A percentile compares a stretch with the other conserved stretches of the same genome.
phyloP scores from a whole-genome alignment of 768 basidiomycete genomes.

The Boletus huronensis region DNA sequence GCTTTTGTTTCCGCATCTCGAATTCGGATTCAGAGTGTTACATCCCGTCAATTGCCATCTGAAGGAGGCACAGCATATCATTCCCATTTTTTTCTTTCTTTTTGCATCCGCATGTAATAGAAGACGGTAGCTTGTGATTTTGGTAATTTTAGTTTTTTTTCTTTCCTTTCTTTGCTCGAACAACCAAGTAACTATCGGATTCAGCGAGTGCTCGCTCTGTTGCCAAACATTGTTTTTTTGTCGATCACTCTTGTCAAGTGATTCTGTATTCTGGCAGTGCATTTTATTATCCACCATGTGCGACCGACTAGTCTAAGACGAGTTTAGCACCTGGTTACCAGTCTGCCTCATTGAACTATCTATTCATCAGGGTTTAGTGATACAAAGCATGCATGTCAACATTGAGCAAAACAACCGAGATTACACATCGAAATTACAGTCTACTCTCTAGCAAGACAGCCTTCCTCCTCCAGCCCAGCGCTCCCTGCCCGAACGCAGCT shows the following conservation, averaged over 20 bases:
- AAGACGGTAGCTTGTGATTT: slow-evolving; percentile 35
- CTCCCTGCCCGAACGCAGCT: slow-evolving; percentile 74
- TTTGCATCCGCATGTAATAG: slow-evolving; percentile 57
- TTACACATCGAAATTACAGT: slow-evolving; percentile 31
- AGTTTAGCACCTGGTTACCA: neutral
- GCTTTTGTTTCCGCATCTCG: slow-evolving; percentile 15
- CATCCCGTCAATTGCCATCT: slow-evolving; percentile 49
- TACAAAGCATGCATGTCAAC: neutral
- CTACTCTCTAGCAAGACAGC: slow-evolving; percentile 52
- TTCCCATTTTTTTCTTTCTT: slow-evolving; percentile 31
- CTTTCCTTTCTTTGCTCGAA: slow-evolving; percentile 2
- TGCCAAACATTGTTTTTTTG: slow-evolving; percentile 3
- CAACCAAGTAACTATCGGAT: slow-evolving; percentile 13
- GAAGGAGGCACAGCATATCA: slow-evolving; percentile 63
- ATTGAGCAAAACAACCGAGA: neutral
- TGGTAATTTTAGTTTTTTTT: slow-evolving; percentile 24
- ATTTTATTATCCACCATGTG: neutral
- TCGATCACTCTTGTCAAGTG: slow-evolving; percentile 9
- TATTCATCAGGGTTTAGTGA: neutral
- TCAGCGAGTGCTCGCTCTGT: slow-evolving; percentile 1
- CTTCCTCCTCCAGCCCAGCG: slow-evolving; percentile 60
- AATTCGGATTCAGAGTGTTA: slow-evolving; percentile 16
- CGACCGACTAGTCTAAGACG: neutral
- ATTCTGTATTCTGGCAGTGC: slow-evolving; percentile 3
- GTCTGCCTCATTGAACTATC: neutral